Evolutionary conservation across 2,329 filamentous ascomycete genomes (phyloP), one percentile per base, ranked within the genome.

Genomic region (Pseudovirgaria hyperparasitica): DNA sequence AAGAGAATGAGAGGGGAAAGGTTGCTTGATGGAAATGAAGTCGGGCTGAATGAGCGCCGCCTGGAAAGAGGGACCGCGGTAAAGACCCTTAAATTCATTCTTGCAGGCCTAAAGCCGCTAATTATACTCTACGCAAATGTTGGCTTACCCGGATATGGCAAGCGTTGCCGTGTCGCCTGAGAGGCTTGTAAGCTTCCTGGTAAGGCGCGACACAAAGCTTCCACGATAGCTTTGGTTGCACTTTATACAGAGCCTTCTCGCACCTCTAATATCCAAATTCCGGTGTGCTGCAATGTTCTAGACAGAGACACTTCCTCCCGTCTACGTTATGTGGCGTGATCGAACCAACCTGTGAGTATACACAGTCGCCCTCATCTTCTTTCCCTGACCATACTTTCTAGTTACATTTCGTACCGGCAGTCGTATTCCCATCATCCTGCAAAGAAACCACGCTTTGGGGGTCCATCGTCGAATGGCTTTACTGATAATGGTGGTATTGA

Each of bases 351-450:
- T 98, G 85, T 94, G 74, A 45, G 72, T 50, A 29, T 14, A 29
- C 18, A 25, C 23, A 16, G 26, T 19, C 29, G 21, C 16, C 18
- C 16, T 28, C n/a, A 20, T 29, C 29, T 30, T 33, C 31, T 38
- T 32, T 26, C 36, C 39, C 50, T 56, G 41, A 55, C 45, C 44
- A 42, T 40, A 33, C 34, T 42, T 40, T 55, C 41, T 50, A 93
- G 87, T 54, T 98, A 92, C 57, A 90, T 98, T 54, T 96, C 90
- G 57, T 98, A 96, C 67, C 86, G 90, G 48, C 90, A 98, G 63
- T 96, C 87, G 46, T 96, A 94, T 60, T 75, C 85, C 45, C 90
- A 96, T 57, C 86, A 94, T 54, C 90, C 90, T 28, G 72, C 76
- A 34, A 86, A 92, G 60, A 85, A 85, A 59, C 73, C 75, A 40